Conservation (phyloP, 768 basidiomycete genomes). For the Erythrobasidium yunnanense region DNA sequence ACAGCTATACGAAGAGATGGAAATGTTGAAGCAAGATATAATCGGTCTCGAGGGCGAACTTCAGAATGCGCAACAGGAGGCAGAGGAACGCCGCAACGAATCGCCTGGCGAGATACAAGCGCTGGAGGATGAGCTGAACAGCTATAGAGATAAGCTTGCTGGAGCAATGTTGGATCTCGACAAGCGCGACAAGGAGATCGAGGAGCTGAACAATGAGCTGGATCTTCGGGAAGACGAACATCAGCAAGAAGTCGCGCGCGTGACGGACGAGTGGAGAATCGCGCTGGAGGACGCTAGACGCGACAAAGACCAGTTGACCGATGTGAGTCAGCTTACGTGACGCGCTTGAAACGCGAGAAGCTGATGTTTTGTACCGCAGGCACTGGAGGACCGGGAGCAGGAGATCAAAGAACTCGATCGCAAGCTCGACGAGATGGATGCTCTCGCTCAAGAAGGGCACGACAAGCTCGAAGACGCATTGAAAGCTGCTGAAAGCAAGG, state of each 20-base stretch:
- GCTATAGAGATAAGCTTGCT: constrained; percentile 36
- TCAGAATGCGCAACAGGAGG: neutral
- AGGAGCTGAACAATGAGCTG: constrained; percentile 68
- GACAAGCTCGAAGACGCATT: constrained; percentile 43
- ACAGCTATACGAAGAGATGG: constrained; percentile 48
- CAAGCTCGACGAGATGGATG: constrained; percentile 30
- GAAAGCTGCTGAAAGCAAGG: constrained; percentile 44
- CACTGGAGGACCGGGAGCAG: constrained; percentile 31
- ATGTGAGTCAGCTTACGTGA: constrained; percentile 42
- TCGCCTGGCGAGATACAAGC: constrained; percentile 19
- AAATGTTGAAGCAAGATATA: constrained; percentile 56
- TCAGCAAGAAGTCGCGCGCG: constrained; percentile 35
- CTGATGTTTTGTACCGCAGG: constrained; percentile 44
- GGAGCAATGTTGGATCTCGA: constrained; percentile 35
- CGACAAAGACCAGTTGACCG: constrained; percentile 63
- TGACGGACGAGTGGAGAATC: constrained; percentile 25
- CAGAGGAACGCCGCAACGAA: neutral
- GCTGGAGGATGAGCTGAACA: constrained; percentile 35
- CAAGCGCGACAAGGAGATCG: constrained; percentile 75
- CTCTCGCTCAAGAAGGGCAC: constrained; percentile 9
- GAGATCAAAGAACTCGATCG: constrained; percentile 31
- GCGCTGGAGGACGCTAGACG: constrained; percentile 76
- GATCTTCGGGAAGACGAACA: constrained; percentile 44
- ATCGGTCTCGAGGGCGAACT: constrained; percentile 25
- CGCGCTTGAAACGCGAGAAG: constrained; percentile 49